Evolutionary conservation across 495 filamentous ascomycete species (phyloP).

Genomic region (Annulohypoxylon nitens): DNA sequence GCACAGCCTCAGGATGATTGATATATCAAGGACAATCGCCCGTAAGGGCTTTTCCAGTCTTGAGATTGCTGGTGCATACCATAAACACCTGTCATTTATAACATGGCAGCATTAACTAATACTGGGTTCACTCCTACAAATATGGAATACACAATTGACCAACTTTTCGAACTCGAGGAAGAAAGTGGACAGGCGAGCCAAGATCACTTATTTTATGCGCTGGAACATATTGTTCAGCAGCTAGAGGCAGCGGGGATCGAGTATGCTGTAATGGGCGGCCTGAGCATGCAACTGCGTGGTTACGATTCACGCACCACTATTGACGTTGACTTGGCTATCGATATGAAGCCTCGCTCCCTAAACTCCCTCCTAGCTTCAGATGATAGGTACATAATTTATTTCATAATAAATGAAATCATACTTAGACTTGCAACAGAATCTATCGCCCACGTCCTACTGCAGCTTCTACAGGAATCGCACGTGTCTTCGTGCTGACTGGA

Average conservation of each 20-base stretch:
- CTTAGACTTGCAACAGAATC: not conserved
- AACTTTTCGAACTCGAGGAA: constrained; percentile 20
- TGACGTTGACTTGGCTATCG: constrained; percentile 3
- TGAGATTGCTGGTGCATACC: not conserved
- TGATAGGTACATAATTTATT: constrained; percentile 1
- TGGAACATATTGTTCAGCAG: constrained; percentile 11
- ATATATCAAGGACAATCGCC: not conserved
- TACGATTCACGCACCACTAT: not conserved
- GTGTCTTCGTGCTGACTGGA: constrained; percentile 3
- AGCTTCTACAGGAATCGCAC: constrained; percentile 8
- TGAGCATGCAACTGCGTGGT: constrained; percentile 15
- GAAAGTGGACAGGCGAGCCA: not conserved
- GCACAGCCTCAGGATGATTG: not conserved
- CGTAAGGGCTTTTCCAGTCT: not conserved
- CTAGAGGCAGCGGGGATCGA: not conserved
- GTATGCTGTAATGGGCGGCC: constrained; percentile 13
- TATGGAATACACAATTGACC: constrained; percentile 1
- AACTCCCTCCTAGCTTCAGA: constrained; percentile 3
- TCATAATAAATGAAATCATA: not conserved
- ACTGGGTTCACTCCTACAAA: not conserved
- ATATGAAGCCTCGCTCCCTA: not conserved
- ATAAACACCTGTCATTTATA: not conserved
- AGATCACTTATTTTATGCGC: constrained; percentile 7
- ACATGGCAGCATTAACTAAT: not conserved
- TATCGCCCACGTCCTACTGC: constrained; percentile 9